Evolutionary conservation across 2,329 filamentous ascomycete species (phyloP).

Genomic region (Cladosporium oxysporum): DNA sequence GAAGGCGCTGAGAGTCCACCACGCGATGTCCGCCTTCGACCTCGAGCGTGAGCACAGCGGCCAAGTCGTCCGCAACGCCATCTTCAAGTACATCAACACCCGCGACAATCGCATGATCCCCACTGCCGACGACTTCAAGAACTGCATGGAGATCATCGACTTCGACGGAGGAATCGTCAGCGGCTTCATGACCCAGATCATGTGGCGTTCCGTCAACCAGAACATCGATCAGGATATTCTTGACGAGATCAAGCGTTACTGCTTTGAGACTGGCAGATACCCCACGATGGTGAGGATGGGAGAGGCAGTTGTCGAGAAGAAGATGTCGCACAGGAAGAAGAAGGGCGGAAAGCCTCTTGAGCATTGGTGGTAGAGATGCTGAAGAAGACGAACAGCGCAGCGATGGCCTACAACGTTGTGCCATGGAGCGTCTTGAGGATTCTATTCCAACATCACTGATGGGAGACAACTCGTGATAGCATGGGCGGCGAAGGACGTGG

Average conservation of each 20-base stretch:
- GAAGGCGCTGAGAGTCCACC: slow-evolving; percentile 9
- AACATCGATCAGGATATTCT: background rate
- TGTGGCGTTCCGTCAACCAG: slow-evolving; percentile 15
- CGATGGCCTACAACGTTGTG: background rate
- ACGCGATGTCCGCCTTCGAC: slow-evolving; percentile 15
- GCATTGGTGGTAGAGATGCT: background rate
- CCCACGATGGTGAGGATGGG: background rate
- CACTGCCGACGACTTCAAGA: slow-evolving; percentile 19
- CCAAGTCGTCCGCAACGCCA: slow-evolving; percentile 19
- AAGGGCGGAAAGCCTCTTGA: background rate
- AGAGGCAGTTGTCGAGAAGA: background rate
- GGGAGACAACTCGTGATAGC: too few species aligned
- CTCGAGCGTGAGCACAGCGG: slow-evolving; percentile 18
- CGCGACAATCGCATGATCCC: too few species aligned
- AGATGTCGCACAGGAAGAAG: background rate
- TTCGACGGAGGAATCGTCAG: slow-evolving; percentile 21
- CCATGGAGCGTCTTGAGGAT: background rate
- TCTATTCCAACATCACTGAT: too few species aligned
- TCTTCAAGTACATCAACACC: slow-evolving; percentile 20
- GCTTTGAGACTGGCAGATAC: background rate
- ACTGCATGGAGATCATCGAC: slow-evolving; percentile 17
- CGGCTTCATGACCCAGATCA: slow-evolving; percentile 19
- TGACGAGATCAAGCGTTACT: background rate
- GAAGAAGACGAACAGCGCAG: background rate
- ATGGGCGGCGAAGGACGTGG: too few species aligned